Percentiles rank a stretch among this genome's conserved stretches.
These are phyloP conservation scores for Linderniella brevidens DNA, from an alignment of 257 asterid species.

Conservation along the genomic window DNA sequence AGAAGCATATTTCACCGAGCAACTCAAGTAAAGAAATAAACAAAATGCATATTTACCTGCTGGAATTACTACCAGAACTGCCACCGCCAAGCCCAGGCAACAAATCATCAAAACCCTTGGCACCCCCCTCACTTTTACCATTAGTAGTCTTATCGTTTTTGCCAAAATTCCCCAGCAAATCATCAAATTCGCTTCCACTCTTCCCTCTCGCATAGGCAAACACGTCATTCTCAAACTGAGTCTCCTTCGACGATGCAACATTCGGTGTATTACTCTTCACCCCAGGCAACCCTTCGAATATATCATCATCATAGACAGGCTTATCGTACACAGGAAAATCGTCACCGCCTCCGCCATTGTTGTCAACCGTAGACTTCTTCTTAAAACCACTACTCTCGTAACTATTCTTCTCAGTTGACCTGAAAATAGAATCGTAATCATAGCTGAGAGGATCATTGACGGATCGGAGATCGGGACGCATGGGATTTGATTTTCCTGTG, in stretches of 20 bases:
- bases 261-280: slow-evolving; percentile 46
- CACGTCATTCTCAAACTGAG: slow-evolving; percentile 46
- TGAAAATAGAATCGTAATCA: slow-evolving; percentile 49
- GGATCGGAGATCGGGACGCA: slow-evolving; percentile 82
- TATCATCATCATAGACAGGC: slow-evolving; percentile 91
- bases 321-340: slow-evolving; percentile 67
- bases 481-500: slow-evolving; percentile 79
- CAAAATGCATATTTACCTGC: slow-evolving; percentile 35
- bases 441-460: slow-evolving; percentile 46
- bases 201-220: slow-evolving; percentile 27
- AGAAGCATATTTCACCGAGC: neutral
- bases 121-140: slow-evolving; percentile 18
- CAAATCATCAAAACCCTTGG: slow-evolving; percentile 59
- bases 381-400: slow-evolving; percentile 14
- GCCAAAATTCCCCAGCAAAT: slow-evolving; percentile 46
- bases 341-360: no score
- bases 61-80: slow-evolving; percentile 22
- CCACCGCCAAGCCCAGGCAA: slow-evolving; percentile 55
- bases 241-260: slow-evolving; percentile 14
- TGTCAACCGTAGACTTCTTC: slow-evolving; percentile 14
- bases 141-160: slow-evolving; percentile 30
- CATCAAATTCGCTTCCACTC: slow-evolving; percentile 32
- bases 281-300: slow-evolving; percentile 86
- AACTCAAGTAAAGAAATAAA: slow-evolving; percentile 2
- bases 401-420: slow-evolving; percentile 20